phyloP scores from a whole-genome alignment of 805 yeast species.

The Danielia reshetovae region DNA sequence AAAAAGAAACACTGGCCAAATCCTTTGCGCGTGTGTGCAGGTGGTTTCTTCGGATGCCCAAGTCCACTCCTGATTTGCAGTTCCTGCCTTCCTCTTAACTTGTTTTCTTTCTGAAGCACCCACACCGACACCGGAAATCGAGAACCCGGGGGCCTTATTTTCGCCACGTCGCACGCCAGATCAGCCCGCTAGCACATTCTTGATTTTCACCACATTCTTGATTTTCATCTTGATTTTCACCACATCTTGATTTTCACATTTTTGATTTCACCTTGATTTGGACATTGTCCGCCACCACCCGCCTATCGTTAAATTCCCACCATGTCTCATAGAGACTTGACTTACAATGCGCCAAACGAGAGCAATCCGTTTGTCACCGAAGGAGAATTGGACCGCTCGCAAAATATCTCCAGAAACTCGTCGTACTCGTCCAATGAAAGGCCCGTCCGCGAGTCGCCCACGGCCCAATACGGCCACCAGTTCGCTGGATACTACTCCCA shows the following conservation, averaged over 20 bases:
- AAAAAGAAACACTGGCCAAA: too few species aligned
- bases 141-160: too few species aligned
- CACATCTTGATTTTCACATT: not conserved
- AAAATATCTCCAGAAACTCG: constrained; percentile 10
- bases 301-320: constrained; percentile 9
- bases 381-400: constrained; percentile 7
- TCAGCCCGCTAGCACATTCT: too few species aligned
- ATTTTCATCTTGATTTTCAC: not conserved
- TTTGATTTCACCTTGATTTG: not conserved
- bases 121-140: too few species aligned
- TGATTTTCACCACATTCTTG: too few species aligned
- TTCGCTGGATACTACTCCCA: constrained; percentile 37
- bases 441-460: not conserved
- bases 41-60: too few species aligned
- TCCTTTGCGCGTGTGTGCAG: too few species aligned
- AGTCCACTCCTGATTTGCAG: too few species aligned
- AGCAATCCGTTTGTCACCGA: constrained; percentile 13
- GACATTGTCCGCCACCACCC: not conserved
- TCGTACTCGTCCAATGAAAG: constrained; percentile 4
- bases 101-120: too few species aligned
- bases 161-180: too few species aligned
- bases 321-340: constrained; percentile 31
- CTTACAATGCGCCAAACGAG: constrained; percentile 18
- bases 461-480: constrained; percentile 2
- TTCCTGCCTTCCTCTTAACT: too few species aligned